These are phyloP conservation scores for Sporisorium graminicola DNA, from an alignment of 1,284 basidiomycete genomes.

Conservation along the genomic window DNA sequence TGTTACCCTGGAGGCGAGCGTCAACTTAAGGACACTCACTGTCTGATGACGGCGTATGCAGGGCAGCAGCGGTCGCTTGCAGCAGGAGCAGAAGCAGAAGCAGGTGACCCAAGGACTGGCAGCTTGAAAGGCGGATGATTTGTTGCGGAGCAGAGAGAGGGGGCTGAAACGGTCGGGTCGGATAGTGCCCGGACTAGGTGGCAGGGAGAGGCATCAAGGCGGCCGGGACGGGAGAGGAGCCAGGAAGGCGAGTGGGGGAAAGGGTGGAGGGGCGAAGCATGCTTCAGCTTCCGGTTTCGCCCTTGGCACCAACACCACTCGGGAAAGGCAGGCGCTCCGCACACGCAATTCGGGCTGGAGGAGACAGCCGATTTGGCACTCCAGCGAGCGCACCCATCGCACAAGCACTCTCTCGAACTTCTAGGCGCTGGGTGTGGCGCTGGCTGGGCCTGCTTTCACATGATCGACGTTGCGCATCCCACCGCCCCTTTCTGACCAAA, in stretches of 20 bases:
- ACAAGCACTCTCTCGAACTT: no score
- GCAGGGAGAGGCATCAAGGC: background rate
- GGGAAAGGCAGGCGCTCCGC: slow-evolving; percentile 14
- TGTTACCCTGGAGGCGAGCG: slow-evolving; percentile 8
- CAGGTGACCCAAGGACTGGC: background rate
- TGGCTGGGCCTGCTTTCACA: slow-evolving; percentile 28
- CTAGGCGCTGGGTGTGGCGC: background rate
- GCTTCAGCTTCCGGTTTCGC: slow-evolving; percentile 25
- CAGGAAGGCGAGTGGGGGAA: background rate
- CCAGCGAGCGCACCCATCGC: background rate
- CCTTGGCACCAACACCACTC: slow-evolving; percentile 30
- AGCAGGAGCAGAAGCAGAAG: background rate
- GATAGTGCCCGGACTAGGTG: background rate
- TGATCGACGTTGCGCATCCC: slow-evolving; percentile 26
- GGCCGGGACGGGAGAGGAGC: background rate
- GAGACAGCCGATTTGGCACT: background rate
- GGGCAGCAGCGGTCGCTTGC: slow-evolving; percentile 25
- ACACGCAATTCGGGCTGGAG: background rate
- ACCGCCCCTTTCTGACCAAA: background rate
- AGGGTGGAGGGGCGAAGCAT: background rate
- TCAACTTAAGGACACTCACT: slow-evolving; percentile 22
- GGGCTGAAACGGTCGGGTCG: slow-evolving; percentile 4
- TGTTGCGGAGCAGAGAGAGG: slow-evolving; percentile 27
- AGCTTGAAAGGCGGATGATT: background rate
- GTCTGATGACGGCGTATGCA: slow-evolving; percentile 27